Evolutionary conservation across 495 filamentous ascomycete genomes (phyloP).

Genomic region (Cladorrhinum samala): DNA sequence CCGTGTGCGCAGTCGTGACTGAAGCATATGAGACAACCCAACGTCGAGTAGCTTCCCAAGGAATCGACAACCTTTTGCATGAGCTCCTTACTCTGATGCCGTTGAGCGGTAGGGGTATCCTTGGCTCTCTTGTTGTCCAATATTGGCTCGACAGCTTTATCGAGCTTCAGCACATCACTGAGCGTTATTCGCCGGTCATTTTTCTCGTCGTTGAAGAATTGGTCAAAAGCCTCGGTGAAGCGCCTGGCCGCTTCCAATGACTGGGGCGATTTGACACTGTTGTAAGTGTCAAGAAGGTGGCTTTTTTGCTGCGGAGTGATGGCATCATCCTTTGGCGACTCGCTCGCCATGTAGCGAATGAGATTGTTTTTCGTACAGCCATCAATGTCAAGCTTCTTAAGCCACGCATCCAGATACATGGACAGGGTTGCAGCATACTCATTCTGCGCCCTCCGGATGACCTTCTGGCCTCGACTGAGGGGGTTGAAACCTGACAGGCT

Average conservation of each 20-base stretch:
- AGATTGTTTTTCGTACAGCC: slow-evolving; percentile 39
- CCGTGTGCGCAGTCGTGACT: slow-evolving; percentile 47
- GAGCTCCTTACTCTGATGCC: slow-evolving; percentile 16
- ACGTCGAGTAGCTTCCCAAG: slow-evolving; percentile 38
- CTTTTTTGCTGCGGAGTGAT: slow-evolving; percentile 42
- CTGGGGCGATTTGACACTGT: slow-evolving; percentile 30
- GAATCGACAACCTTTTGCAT: slow-evolving; percentile 30
- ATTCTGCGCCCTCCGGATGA: slow-evolving; percentile 32
- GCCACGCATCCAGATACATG: slow-evolving; percentile 41
- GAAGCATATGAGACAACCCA: slow-evolving; percentile 43
- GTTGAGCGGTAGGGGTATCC: slow-evolving; percentile 31
- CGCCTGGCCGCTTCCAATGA: slow-evolving; percentile 27
- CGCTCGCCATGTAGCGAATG: slow-evolving; percentile 38
- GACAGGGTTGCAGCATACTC: slow-evolving; percentile 39
- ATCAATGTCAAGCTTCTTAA: slow-evolving; percentile 34
- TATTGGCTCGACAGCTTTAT: slow-evolving; percentile 38
- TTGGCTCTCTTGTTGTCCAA: slow-evolving; percentile 42
- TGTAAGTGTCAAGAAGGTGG: slow-evolving; percentile 34
- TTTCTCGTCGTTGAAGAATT: slow-evolving; percentile 30
- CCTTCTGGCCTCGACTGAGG: slow-evolving; percentile 34
- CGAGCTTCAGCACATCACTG: slow-evolving; percentile 38
- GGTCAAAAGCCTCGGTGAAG: slow-evolving; percentile 41
- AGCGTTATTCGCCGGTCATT: slow-evolving; percentile 27
- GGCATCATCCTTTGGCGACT: slow-evolving; percentile 29
- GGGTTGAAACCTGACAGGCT: slow-evolving; percentile 43